Evolutionary conservation across 106 monocot species (phyloP), one percentile per base, ranked within the genome.

Genomic region (Iris macrosiphon): DNA sequence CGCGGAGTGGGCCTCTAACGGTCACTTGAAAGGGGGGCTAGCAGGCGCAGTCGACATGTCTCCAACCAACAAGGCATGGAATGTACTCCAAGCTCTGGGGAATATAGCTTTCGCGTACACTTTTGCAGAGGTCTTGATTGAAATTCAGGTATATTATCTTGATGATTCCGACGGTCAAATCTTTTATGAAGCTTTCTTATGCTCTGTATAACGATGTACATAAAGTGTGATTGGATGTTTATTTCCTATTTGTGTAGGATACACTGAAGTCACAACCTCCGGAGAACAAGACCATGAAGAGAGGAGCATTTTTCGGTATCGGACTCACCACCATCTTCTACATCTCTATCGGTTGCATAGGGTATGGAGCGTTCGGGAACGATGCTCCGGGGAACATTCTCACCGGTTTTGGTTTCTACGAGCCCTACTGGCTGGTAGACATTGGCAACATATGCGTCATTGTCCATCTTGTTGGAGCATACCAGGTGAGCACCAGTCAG

Each of bases 81-180:
- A 71, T 23, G 31, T 53, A 0, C 64, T 87, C 2, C 78, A 71
- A 39, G 81, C 87, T 9, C 52, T 87, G 62, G 87, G 87, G 25
- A 87, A 87, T 51, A 72, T 87, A 10, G 87, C 87, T 25, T 87
- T 87, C 47, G 87, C 87, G 1, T 87, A 78, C 51, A 87, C 87
- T 19, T 87, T 71, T 20, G 73, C 87, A 0, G 77, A 77, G 33
- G 71, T 87, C 28, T 42, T 87, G 20, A 77, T 87, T 22, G 81
- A 87, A 61, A 87, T 87, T 41, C 76, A 85, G 76, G 85, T 85
- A 50, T 18, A 15, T 38, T 4, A 29, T 31, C 19, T 39, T 21
- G 34, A 4, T 20, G 9, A 16, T 5, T 44, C 25, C 4, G 7
- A 11, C 12, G n/a, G n/a, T n/a, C n/a, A n/a, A n/a, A n/a, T n/a